These are phyloP conservation scores for Aspergillus sp. DNA, from an alignment of 2,329 filamentous ascomycete species.

Conservation along the genomic window DNA sequence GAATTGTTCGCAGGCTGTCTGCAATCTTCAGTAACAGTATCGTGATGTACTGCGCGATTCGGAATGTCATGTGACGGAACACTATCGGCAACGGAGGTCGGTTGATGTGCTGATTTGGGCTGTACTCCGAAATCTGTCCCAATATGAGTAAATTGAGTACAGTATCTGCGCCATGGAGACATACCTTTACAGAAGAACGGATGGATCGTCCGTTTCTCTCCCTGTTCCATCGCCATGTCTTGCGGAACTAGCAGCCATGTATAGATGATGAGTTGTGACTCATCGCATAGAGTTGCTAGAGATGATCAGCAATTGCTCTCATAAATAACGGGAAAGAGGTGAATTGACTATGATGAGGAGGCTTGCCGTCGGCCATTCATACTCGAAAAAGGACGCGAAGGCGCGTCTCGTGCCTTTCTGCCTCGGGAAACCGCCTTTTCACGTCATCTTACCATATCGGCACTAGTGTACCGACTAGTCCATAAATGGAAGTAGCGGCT, in stretches of 20 bases:
- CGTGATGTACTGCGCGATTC: not conserved
- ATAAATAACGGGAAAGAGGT: not conserved
- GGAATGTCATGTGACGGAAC: not conserved
- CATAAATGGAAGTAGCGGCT: constrained; percentile 4
- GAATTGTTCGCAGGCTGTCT: not conserved
- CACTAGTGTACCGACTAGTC: constrained; percentile 6
- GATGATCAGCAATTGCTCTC: not conserved
- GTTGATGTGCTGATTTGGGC: constrained; percentile 2
- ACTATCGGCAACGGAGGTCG: not conserved
- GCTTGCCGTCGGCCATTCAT: not conserved
- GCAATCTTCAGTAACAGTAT: not conserved
- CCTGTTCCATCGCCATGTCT: constrained; percentile 33
- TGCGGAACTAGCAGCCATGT: constrained; percentile 11
- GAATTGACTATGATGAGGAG: not conserved
- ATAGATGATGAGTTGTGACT: constrained; percentile 21
- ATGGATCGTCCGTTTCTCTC: constrained; percentile 32
- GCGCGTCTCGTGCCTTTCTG: constrained; percentile 13
- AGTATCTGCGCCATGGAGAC: constrained; percentile 2
- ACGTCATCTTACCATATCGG: constrained; percentile 13
- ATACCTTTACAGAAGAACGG: constrained; percentile 38
- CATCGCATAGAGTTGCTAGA: constrained; percentile 10
- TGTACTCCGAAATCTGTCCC: not conserved
- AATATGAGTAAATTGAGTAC: constrained; percentile 5
- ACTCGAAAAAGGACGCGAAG: constrained; percentile 12
- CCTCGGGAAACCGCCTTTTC: not conserved